Evolutionary conservation across 1,139 yeast genomes (phyloP), one percentile per base, ranked within the genome.

Genomic region (Lodderomyces parapsilosis): DNA sequence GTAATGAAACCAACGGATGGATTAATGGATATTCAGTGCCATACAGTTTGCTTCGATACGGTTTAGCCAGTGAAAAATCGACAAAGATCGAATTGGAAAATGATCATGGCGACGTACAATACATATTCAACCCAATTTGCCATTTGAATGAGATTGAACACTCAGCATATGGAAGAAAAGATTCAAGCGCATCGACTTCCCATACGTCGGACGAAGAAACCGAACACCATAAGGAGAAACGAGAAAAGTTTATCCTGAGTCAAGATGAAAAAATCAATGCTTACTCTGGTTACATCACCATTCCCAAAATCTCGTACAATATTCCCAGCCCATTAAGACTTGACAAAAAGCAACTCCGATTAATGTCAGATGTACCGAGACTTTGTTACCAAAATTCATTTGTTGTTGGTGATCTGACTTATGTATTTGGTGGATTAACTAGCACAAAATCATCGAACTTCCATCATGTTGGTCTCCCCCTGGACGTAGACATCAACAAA

Each of bases 361-460:
- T 41, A 25, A 45, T 44, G 36, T 45, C 42, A 19, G 61, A 55
- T 30, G 46, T 66, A 4, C 65, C 67, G 6, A 53, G 62, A 46
- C 46, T 66, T 4, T 62, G 66, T 35, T 70, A 63, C 49, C 76
- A 68, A 39, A 66, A 65, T 44, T 64, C 62, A 40, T 63, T 62
- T 42, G 65, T 66, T 39, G 49, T 60, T 9, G 66, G 63, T 13
- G 74, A 67, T 34, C 44, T 55, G 30, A 62, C 65, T 1, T 70
- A 62, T 46, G 53, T 62, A 4, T 72, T 72, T 53, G 78, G 78
- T 3, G 78, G 78, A 0, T 43, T 73, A 8, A 51, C 43, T 37
- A 52, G 53, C 6, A 53, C 58, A 20, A 54, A 53, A 22, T 39
- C 43, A 11, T 43, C 56, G 7, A 54, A 53, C 32, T 61, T 70